These are phyloP conservation scores for Chaetomium olivaceum DNA, from an alignment of 2,329 filamentous ascomycete species.

Conservation along the genomic window DNA sequence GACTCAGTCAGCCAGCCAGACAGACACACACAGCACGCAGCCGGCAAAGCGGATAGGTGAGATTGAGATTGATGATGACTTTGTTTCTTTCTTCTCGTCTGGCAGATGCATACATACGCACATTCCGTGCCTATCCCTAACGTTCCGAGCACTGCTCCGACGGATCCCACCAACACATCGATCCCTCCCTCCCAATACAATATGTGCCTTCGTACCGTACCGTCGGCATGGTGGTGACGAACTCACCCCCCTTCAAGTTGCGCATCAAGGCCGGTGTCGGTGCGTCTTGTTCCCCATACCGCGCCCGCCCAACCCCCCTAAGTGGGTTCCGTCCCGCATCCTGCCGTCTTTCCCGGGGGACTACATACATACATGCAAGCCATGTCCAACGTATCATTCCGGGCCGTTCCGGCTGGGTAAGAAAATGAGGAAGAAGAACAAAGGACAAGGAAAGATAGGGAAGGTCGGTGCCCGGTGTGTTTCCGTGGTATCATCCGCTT, in stretches of 20 bases:
- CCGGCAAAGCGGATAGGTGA: neutral
- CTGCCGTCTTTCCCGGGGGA: neutral
- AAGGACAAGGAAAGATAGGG: neutral
- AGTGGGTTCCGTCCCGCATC: neutral
- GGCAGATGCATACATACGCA: neutral
- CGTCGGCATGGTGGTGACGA: too few species aligned
- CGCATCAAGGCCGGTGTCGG: neutral
- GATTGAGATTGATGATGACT: neutral
- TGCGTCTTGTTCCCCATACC: too few species aligned
- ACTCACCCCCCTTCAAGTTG: too few species aligned
- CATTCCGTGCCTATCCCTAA: neutral
- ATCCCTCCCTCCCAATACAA: too few species aligned
- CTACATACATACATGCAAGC: neutral
- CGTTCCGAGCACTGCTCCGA: neutral
- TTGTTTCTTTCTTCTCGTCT: neutral
- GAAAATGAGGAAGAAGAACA: neutral
- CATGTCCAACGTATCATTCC: neutral
- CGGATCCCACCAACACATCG: neutral
- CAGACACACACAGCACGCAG: neutral
- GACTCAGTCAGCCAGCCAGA: neutral
- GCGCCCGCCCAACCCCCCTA: too few species aligned
- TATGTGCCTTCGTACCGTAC: neutral
- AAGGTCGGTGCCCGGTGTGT: neutral
- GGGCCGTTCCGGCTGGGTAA: neutral
- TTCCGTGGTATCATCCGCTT: neutral